Evolutionary conservation across 768 basidiomycete genomes (phyloP).

Genomic region (Suillus sp.): DNA sequence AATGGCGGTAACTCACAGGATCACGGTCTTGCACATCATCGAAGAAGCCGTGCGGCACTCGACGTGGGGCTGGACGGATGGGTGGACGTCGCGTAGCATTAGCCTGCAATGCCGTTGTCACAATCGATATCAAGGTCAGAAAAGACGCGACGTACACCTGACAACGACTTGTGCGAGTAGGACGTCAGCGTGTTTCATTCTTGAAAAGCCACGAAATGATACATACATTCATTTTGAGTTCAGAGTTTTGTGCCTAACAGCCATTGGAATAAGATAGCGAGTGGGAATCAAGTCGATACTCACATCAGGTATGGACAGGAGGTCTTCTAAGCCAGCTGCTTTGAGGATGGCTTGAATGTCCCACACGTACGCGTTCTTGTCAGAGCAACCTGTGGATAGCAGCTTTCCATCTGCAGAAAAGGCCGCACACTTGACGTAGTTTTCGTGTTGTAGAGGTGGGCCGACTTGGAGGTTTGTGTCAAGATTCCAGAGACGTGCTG

Average conservation of each 20-base stretch:
- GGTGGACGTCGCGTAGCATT: too few relatives aligned
- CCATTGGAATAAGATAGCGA: too few relatives aligned
- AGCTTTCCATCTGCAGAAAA: constrained; percentile 13
- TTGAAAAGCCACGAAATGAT: too few relatives aligned
- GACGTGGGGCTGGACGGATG: too few relatives aligned
- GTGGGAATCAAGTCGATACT: too few relatives aligned
- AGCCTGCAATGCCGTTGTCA: too few relatives aligned
- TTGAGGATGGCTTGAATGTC: not conserved
- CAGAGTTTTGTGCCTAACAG: not conserved
- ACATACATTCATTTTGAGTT: not conserved
- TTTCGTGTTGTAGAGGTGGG: not conserved
- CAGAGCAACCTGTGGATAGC: not conserved
- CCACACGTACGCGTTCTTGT: not conserved
- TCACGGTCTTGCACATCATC: not conserved
- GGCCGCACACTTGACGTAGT: not conserved
- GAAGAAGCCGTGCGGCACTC: not conserved
- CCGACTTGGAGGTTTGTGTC: not conserved
- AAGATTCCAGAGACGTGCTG: constrained; percentile 13
- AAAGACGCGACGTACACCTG: not conserved
- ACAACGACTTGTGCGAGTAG: too few relatives aligned
- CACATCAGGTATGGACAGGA: not conserved
- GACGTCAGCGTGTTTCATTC: too few relatives aligned
- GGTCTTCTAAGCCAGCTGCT: not conserved
- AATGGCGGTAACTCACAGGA: not conserved
- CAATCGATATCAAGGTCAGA: not conserved